These are phyloP conservation scores for Spizellomyces punctatus DNA, from an alignment of 192 early-diverging fungal species.

Conservation along the genomic window DNA sequence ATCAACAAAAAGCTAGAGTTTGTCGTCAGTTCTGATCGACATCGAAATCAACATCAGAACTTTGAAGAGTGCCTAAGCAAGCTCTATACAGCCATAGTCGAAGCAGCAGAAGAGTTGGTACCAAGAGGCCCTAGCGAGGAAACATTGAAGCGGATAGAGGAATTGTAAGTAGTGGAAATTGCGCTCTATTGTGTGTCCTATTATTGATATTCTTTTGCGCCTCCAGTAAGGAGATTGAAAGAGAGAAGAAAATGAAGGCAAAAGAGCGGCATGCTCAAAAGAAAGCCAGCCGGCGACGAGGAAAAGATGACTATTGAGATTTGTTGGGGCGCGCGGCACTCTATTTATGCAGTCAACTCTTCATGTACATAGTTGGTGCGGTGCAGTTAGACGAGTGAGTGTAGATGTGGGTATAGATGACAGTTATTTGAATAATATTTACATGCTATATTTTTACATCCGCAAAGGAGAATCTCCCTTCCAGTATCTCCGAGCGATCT, in stretches of 20 bases:
- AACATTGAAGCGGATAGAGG: constrained; percentile 61
- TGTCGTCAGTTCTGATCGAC: constrained; percentile 73
- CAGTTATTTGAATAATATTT: too few relatives aligned
- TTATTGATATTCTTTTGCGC: constrained; percentile 1
- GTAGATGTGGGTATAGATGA: too few relatives aligned
- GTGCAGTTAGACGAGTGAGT: too few relatives aligned
- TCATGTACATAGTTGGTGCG: too few relatives aligned
- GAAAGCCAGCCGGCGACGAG: constrained; percentile 61
- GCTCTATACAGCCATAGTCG: constrained; percentile 58
- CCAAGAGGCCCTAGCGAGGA: constrained; percentile 67
- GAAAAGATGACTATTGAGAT: constrained; percentile 30
- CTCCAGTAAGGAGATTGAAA: constrained; percentile 53
- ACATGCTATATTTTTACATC: too few relatives aligned
- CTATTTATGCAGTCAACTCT: too few relatives aligned
- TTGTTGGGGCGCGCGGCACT: not conserved
- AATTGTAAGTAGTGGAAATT: constrained; percentile 13
- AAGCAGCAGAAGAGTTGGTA: constrained; percentile 58
- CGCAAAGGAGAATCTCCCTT: constrained; percentile 14
- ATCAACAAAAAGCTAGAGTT: constrained; percentile 75
- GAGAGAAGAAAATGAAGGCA: constrained; percentile 56
- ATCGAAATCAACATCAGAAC: constrained; percentile 75
- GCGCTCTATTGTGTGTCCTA: not conserved
- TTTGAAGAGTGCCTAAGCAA: constrained; percentile 80
- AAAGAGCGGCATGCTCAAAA: constrained; percentile 70
- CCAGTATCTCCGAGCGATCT: constrained; percentile 22